A percentile compares a stretch with the other conserved stretches of the same genome.
phyloP scores from a whole-genome alignment of 495 filamentous ascomycete genomes.

The Penicillium roqueforti region DNA sequence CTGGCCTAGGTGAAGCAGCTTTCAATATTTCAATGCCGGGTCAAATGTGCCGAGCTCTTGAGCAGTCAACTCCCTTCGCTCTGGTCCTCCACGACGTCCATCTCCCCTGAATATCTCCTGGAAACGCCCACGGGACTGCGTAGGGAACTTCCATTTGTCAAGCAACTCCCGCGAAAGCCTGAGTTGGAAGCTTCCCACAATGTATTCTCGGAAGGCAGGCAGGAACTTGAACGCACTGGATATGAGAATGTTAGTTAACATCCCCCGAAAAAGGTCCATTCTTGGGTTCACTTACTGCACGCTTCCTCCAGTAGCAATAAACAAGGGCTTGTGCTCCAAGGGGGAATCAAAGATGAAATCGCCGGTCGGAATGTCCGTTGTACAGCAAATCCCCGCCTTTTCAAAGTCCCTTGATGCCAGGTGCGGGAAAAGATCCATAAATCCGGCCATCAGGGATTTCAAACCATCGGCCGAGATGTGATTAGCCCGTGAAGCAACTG shows the following conservation, averaged over 20 bases:
- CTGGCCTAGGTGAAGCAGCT: slow-evolving; percentile 16
- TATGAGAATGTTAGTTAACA: neutral
- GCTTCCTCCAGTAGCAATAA: too few relatives aligned
- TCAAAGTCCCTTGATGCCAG: too few relatives aligned
- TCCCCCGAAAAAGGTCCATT: too few relatives aligned
- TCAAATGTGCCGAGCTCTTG: slow-evolving; percentile 19
- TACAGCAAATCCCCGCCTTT: too few relatives aligned
- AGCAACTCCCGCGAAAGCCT: slow-evolving; percentile 29
- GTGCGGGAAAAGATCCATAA: too few relatives aligned
- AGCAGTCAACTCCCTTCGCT: slow-evolving; percentile 25
- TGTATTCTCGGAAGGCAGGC: slow-evolving; percentile 45
- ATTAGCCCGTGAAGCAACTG: too few relatives aligned
- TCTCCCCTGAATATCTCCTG: slow-evolving; percentile 30
- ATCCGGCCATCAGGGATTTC: too few relatives aligned
- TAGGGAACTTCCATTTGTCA: slow-evolving; percentile 36
- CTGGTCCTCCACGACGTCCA: slow-evolving; percentile 32
- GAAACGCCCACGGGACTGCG: slow-evolving; percentile 22
- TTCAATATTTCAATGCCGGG: slow-evolving; percentile 16
- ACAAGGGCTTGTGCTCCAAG: too few relatives aligned
- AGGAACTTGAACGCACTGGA: slow-evolving; percentile 45
- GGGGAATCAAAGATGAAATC: too few relatives aligned
- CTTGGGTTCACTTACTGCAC: too few relatives aligned
- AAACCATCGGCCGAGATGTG: too few relatives aligned
- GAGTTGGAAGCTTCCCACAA: slow-evolving; percentile 37
- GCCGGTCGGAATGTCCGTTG: too few relatives aligned